Conservation (phyloP, 257 asterid species). For the Gardenia jasminoides region DNA sequence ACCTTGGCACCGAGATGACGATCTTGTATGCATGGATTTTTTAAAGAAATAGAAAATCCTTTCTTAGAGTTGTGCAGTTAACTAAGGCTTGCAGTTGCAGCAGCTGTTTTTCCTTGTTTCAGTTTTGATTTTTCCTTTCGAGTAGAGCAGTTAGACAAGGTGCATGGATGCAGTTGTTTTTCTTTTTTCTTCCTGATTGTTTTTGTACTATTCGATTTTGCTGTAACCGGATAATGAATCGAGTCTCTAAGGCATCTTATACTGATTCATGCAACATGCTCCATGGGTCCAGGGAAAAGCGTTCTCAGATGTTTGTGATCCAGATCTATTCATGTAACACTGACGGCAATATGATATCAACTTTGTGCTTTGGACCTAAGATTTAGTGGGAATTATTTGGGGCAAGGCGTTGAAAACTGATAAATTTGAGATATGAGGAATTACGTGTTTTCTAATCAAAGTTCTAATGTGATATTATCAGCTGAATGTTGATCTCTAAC, state of each 20-base stretch:
- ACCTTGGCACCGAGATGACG: background rate
- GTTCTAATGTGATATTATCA: no score
- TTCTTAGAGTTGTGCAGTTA: background rate
- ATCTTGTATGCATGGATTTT: background rate
- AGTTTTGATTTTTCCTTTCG: background rate
- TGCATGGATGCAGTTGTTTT: background rate
- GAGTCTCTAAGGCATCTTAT: background rate
- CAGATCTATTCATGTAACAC: no score
- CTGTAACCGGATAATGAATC: background rate
- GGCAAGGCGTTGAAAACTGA: background rate
- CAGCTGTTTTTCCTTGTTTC: background rate
- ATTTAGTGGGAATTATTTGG: background rate
- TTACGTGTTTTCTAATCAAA: no score
- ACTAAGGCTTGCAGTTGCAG: background rate
- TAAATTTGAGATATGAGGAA: background rate
- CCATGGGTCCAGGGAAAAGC: no score
- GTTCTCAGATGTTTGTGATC: no score
- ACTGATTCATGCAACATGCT: no score
- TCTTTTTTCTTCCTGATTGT: background rate
- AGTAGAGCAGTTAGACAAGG: background rate
- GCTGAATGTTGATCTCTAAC: no score
- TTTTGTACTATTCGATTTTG: no score
- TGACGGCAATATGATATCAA: background rate
- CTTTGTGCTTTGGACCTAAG: background rate
- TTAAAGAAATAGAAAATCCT: no score